Evolutionary conservation across 257 asterid genomes (phyloP).

Genomic region (Fraxinus excelsior): DNA sequence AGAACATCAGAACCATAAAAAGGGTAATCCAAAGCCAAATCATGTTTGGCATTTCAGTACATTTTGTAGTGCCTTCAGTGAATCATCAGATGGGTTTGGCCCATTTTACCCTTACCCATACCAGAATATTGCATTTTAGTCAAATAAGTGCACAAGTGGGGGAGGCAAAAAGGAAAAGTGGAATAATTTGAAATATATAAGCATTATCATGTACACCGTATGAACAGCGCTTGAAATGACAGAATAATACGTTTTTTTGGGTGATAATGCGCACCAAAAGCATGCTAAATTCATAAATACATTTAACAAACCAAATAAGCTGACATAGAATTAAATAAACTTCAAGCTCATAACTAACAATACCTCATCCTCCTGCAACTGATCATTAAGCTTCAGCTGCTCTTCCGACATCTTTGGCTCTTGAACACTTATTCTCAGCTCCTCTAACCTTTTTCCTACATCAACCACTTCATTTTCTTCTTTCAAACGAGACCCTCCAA

Average conservation of each 20-base stretch:
- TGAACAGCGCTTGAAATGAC: too few species aligned
- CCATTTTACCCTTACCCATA: too few species aligned
- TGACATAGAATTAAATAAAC: conserved; percentile 6
- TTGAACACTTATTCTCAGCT: conserved; percentile 45
- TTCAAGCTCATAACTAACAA: conserved; percentile 13
- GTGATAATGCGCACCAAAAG: too few species aligned
- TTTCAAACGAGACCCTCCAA: conserved; percentile 26
- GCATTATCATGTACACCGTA: too few species aligned
- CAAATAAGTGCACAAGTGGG: too few species aligned
- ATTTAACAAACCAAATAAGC: conserved; percentile 5
- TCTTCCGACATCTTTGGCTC: conserved; percentile 59
- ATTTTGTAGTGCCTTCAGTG: too few species aligned
- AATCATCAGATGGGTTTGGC: too few species aligned
- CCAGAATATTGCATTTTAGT: too few species aligned
- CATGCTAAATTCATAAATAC: neutral
- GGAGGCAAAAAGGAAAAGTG: too few species aligned
- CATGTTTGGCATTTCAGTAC: too few species aligned
- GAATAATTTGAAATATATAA: too few species aligned
- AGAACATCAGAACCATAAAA: neutral
- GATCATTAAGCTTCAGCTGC: conserved; percentile 55
- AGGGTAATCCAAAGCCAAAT: neutral
- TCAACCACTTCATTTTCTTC: conserved; percentile 35
- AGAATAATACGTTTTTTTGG: too few species aligned
- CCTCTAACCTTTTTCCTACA: conserved; percentile 45
- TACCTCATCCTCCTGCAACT: conserved; percentile 89